A percentile compares a stretch with the other conserved stretches of the same genome.
Conservation (phyloP, 305 asterid genomes). For the Andrographis paniculata region DNA sequence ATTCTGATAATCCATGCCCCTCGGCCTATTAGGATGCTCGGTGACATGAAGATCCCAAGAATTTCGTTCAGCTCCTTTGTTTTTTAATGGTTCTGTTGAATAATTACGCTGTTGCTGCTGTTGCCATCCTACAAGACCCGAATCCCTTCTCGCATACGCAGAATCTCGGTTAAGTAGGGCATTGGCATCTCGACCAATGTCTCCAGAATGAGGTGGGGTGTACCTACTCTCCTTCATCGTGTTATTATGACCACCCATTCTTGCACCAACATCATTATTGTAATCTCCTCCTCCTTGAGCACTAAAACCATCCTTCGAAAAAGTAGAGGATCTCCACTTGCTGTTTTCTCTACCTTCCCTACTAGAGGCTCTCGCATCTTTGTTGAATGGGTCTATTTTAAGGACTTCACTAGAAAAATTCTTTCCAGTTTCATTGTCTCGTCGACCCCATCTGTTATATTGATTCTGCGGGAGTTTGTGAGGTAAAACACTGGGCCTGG, state of each 20-base stretch:
- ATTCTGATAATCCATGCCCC: constrained; percentile 43
- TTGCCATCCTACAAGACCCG: constrained; percentile 31
- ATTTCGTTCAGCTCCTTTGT: constrained; percentile 48
- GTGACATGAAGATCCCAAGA: too few relatives aligned
- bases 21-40: constrained; percentile 47
- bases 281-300: constrained; percentile 31
- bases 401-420: constrained; percentile 47
- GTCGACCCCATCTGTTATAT: constrained; percentile 46
- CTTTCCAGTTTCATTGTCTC: constrained; percentile 61
- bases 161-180: constrained; percentile 36
- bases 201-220: constrained; percentile 36
- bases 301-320: constrained; percentile 35
- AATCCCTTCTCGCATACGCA: constrained; percentile 46
- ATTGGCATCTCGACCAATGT: constrained; percentile 31
- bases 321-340: constrained; percentile 48
- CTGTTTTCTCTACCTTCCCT: constrained; percentile 60
- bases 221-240: constrained; percentile 42
- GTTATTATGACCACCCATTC: constrained; percentile 33
- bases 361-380: constrained; percentile 43
- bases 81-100: constrained; percentile 34
- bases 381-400: constrained; percentile 41
- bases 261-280: constrained; percentile 34
- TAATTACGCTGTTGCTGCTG: constrained; percentile 39
- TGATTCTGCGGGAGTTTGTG: constrained; percentile 52
- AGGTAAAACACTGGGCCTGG: constrained; percentile 54